Conservation (phyloP, 768 basidiomycete genomes). For the Cyclocybe aegerita region DNA sequence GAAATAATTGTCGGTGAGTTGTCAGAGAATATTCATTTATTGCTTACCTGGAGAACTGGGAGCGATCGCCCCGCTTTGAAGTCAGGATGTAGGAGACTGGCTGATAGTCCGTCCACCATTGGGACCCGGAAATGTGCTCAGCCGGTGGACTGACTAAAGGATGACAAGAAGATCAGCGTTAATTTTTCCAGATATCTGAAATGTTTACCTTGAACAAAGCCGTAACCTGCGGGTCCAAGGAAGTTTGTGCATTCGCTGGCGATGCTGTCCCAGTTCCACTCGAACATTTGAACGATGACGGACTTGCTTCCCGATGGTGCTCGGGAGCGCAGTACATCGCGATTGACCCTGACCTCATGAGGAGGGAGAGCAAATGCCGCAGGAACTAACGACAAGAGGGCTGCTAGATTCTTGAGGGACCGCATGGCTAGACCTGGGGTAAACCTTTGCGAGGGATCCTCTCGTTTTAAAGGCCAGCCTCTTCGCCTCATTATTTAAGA, state of each 20-base stretch:
- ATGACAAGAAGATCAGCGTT: neutral
- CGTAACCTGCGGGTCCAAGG: slow-evolving; percentile 69
- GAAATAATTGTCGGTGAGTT: neutral
- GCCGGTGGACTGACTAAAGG: slow-evolving; percentile 46
- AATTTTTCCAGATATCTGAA: neutral
- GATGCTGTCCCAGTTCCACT: slow-evolving; percentile 63
- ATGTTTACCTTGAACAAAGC: slow-evolving; percentile 61
- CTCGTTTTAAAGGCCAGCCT: too few relatives aligned
- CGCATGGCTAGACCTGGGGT: slow-evolving; percentile 1
- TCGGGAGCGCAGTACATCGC: slow-evolving; percentile 12
- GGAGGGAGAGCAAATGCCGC: neutral
- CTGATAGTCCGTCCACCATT: slow-evolving; percentile 81
- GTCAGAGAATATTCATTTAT: slow-evolving; percentile 3
- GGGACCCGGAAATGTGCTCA: slow-evolving; percentile 55
- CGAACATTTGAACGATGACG: slow-evolving; percentile 71
- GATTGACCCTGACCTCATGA: neutral
- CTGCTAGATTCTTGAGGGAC: neutral
- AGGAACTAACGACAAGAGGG: slow-evolving; percentile 3
- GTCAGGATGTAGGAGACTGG: slow-evolving; percentile 65
- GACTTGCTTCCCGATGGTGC: slow-evolving; percentile 32
- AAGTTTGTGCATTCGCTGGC: slow-evolving; percentile 65
- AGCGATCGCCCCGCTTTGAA: slow-evolving; percentile 62
- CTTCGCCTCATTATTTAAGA: too few relatives aligned
- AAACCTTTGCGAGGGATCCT: too few relatives aligned
- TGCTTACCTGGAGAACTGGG: slow-evolving; percentile 42